Evolutionary conservation across 257 asterid species (phyloP).

Genomic region (Penstemon davidsonii): DNA sequence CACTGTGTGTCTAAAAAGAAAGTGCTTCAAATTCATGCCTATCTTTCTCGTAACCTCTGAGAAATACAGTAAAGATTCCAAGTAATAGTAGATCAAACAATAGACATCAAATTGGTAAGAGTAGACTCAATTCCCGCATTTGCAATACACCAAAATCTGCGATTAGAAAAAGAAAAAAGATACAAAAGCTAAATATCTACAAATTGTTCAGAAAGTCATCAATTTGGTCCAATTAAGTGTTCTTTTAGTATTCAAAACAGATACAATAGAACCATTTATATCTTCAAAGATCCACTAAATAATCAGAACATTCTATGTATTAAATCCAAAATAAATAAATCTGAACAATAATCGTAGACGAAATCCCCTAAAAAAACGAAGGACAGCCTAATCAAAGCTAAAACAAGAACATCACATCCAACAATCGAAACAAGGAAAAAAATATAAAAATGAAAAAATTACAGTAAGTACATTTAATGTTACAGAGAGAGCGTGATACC

Average conservation of each 20-base stretch:
- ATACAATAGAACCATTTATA: neutral
- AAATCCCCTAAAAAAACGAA: too few species aligned
- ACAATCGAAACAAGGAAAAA: too few species aligned
- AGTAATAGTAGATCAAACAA: constrained; percentile 16
- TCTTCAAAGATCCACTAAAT: too few species aligned
- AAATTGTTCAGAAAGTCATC: neutral
- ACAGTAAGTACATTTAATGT: too few species aligned
- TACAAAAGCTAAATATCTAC: neutral
- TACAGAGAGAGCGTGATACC: too few species aligned
- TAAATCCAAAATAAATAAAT: too few species aligned
- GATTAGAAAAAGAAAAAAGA: neutral
- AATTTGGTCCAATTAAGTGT: too few species aligned
- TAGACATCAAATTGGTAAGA: neutral
- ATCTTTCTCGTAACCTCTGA: neutral
- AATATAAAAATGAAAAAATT: too few species aligned
- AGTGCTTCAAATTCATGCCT: constrained; percentile 50
- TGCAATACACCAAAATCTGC: neutral
- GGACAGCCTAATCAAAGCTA: too few species aligned
- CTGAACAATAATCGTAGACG: too few species aligned
- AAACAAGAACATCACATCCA: too few species aligned
- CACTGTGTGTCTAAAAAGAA: constrained; percentile 40
- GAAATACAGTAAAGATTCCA: neutral
- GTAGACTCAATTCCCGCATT: constrained; percentile 3
- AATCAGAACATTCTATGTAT: too few species aligned
- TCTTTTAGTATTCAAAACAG: neutral